A percentile compares a stretch with the other conserved stretches of the same genome.
Conservation (phyloP, 2,329 filamentous ascomycete genomes). For the Pleurostoma richardsiae region DNA sequence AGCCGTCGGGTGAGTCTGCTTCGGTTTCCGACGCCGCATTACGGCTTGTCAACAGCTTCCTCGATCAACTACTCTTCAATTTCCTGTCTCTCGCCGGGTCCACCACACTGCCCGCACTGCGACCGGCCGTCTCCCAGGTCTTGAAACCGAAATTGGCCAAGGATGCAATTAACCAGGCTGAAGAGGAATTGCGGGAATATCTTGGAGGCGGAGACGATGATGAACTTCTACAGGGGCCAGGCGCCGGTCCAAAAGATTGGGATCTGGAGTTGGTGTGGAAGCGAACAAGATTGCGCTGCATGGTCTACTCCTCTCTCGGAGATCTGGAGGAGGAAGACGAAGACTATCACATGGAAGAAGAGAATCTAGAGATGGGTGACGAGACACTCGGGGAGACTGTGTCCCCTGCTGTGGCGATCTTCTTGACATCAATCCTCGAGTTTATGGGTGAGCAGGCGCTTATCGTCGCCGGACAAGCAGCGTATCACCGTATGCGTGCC, state of each 20-base stretch:
- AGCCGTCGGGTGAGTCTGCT: constrained; percentile 62
- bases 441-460: constrained; percentile 89
- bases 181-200: constrained; percentile 66
- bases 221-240: constrained; percentile 51
- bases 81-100: constrained; percentile 78
- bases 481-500: constrained; percentile 61
- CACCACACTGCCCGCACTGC: constrained; percentile 67
- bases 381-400: constrained; percentile 64
- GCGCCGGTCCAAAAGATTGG: constrained; percentile 58
- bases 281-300: constrained; percentile 84
- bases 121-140: constrained; percentile 79
- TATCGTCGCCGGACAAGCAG: constrained; percentile 79
- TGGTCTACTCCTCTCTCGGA: constrained; percentile 96
- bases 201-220: constrained; percentile 76
- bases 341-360: constrained; percentile 79
- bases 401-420: constrained; percentile 89
- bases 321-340: constrained; percentile 98
- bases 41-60: constrained; percentile 79
- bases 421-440: constrained; percentile 90
- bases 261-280: constrained; percentile 95
- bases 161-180: constrained; percentile 40
- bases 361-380: constrained; percentile 59
- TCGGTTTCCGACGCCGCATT: constrained; percentile 70
- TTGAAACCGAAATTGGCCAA: constrained; percentile 84
- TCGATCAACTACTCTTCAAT: constrained; percentile 90